Evolutionary conservation across 345 rosid genomes (phyloP).

Genomic region (Trapa incisa): DNA sequence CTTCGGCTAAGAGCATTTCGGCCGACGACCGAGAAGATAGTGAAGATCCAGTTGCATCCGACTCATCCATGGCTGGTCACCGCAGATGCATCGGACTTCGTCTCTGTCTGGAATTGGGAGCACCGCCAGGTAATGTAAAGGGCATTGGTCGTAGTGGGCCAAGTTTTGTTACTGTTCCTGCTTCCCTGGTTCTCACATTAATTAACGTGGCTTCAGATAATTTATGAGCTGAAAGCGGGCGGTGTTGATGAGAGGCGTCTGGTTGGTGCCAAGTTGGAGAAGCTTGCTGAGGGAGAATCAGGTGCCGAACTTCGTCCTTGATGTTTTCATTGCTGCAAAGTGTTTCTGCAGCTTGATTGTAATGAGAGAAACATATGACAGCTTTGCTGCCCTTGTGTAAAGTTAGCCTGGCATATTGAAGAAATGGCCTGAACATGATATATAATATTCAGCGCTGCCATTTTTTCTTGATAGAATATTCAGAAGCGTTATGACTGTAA

Average conservation of each 20-base stretch:
- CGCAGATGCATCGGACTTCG: conserved; percentile 91
- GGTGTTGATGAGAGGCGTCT: conserved; percentile 96
- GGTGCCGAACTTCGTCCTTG: conserved; percentile 21
- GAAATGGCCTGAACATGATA: too few species aligned
- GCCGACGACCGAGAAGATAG: conserved; percentile 69
- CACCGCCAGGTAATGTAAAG: conserved; percentile 61
- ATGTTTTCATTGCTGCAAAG: not conserved
- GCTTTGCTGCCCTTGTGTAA: not conserved
- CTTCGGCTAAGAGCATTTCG: conserved; percentile 81
- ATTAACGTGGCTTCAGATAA: conserved; percentile 30
- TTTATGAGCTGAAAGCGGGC: conserved; percentile 91
- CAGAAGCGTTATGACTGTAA: not conserved
- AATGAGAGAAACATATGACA: not conserved
- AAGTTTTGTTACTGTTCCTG: not conserved
- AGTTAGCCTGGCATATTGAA: too few species aligned
- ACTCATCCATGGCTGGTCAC: conserved; percentile 99
- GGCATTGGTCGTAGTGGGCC: not conserved
- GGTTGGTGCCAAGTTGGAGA: conserved; percentile 94
- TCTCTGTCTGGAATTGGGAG: conserved; percentile 99
- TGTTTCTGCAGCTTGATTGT: not conserved
- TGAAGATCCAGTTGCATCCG: conserved; percentile 91
- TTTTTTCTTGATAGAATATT: too few species aligned
- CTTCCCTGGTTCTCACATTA: not conserved
- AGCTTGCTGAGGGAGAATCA: conserved; percentile 94
- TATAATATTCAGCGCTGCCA: not conserved